Conservation (phyloP, 805 yeast genomes). For the Kockiozyma suomiensis region DNA sequence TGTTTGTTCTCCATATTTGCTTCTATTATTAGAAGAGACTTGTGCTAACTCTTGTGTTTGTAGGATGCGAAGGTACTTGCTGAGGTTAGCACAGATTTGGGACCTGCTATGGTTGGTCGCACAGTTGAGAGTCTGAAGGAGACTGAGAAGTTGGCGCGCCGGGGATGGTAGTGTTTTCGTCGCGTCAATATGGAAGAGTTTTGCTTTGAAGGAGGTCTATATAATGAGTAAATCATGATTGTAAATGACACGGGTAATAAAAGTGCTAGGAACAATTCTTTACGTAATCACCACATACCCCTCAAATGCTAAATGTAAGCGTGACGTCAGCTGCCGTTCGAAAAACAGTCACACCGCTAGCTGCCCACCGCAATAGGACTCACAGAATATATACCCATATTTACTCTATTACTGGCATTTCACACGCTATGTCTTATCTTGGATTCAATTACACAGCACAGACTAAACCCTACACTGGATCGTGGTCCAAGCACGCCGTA, state of each 20-base stretch:
- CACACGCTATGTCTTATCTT: not conserved
- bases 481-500: not conserved
- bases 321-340: too few species aligned
- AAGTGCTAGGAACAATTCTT: not conserved
- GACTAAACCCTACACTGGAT: conserved; percentile 4
- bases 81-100: conserved; percentile 69
- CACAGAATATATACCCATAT: too few species aligned
- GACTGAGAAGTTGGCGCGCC: conserved; percentile 43
- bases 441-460: not conserved
- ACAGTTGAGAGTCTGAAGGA: conserved; percentile 56
- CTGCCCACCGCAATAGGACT: too few species aligned
- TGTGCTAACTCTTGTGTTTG: not conserved
- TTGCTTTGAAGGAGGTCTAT: too few species aligned
- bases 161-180: conserved; percentile 36
- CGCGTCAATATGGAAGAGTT: too few species aligned
- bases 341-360: too few species aligned
- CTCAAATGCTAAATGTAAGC: too few species aligned
- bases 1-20: conserved; percentile 13
- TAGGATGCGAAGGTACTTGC: conserved; percentile 59
- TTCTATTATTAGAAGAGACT: not conserved
- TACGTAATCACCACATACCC: too few species aligned
- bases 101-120: conserved; percentile 76
- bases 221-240: too few species aligned
- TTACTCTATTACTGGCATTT: too few species aligned
- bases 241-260: too few species aligned